Percentiles rank a stretch among this genome's conserved stretches.
These are phyloP conservation scores for Rossbeevera mucosa DNA, from an alignment of 768 basidiomycete species.

Conservation along the genomic window DNA sequence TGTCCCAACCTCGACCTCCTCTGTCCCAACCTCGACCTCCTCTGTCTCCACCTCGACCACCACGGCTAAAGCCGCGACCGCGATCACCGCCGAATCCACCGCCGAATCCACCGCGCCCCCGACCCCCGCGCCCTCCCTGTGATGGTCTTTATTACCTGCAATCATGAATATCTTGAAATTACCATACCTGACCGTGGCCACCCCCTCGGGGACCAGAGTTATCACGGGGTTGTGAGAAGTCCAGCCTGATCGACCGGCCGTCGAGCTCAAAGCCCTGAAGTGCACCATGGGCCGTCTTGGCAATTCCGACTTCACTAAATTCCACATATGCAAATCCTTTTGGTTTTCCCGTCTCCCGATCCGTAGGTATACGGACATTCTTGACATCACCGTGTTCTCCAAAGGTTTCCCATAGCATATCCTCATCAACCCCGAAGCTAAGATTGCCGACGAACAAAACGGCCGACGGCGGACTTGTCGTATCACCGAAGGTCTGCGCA, in stretches of 20 bases:
- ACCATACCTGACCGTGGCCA: slow-evolving; percentile 41
- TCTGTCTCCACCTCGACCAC: slow-evolving; percentile 39
- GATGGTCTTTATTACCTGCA: not conserved
- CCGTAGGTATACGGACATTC: slow-evolving; percentile 86
- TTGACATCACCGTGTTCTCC: slow-evolving; percentile 82
- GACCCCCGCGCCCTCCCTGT: slow-evolving; percentile 33
- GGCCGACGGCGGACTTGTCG: slow-evolving; percentile 56
- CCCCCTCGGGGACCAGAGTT: slow-evolving; percentile 37
- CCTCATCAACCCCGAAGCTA: slow-evolving; percentile 75
- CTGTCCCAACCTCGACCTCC: slow-evolving; percentile 35
- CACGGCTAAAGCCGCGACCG: slow-evolving; percentile 39
- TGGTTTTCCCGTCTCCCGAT: slow-evolving; percentile 82
- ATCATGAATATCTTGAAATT: slow-evolving; percentile 9
- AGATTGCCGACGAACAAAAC: slow-evolving; percentile 92
- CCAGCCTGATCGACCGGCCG: slow-evolving; percentile 76
- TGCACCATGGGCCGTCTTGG: slow-evolving; percentile 74
- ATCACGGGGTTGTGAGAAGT: slow-evolving; percentile 83
- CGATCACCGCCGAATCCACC: slow-evolving; percentile 40
- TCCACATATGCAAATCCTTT: slow-evolving; percentile 99
- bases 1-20: slow-evolving; percentile 42
- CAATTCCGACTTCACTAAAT: slow-evolving; percentile 74
- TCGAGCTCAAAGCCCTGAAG: slow-evolving; percentile 71
- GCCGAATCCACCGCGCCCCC: slow-evolving; percentile 28
- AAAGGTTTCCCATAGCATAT: slow-evolving; percentile 85
- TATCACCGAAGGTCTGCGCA: slow-evolving; percentile 74